Conservation (phyloP, 305 asterid species). For the Solanum hybrid region DNA sequence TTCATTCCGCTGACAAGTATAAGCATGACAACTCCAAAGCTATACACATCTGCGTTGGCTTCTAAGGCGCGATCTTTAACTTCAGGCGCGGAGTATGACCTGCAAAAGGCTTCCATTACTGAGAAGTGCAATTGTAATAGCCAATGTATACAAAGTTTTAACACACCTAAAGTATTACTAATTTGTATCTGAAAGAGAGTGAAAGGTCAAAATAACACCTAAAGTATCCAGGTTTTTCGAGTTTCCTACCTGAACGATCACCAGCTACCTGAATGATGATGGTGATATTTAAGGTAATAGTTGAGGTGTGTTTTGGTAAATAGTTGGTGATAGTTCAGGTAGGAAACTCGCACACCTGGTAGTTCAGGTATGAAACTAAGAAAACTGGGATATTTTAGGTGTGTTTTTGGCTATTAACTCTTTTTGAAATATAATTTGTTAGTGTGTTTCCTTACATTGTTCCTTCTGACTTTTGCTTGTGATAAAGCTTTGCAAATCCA, state of each 20-base stretch:
- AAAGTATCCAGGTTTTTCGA: background rate
- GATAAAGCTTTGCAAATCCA: constrained; percentile 1
- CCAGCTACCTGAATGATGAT: background rate
- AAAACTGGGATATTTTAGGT: background rate
- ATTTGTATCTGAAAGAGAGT: background rate
- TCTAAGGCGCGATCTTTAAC: background rate
- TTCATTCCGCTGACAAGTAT: background rate
- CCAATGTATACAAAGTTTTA: background rate
- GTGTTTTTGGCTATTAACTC: background rate
- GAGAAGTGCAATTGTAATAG: background rate
- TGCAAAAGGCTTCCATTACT: background rate
- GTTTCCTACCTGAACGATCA: background rate
- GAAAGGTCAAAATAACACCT: background rate
- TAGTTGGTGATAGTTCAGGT: background rate
- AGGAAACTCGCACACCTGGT: background rate
- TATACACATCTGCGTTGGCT: background rate
- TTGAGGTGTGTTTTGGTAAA: background rate
- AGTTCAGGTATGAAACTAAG: background rate
- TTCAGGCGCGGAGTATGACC: background rate
- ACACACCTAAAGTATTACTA: background rate
- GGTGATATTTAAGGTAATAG: background rate
- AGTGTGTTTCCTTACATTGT: background rate
- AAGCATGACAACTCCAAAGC: background rate
- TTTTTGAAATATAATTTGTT: background rate
- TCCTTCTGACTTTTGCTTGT: background rate